Base-by-base conservation (phyloP, 2,329 filamentous ascomycete genomes). In the Graphilbum fragrans region DNA sequence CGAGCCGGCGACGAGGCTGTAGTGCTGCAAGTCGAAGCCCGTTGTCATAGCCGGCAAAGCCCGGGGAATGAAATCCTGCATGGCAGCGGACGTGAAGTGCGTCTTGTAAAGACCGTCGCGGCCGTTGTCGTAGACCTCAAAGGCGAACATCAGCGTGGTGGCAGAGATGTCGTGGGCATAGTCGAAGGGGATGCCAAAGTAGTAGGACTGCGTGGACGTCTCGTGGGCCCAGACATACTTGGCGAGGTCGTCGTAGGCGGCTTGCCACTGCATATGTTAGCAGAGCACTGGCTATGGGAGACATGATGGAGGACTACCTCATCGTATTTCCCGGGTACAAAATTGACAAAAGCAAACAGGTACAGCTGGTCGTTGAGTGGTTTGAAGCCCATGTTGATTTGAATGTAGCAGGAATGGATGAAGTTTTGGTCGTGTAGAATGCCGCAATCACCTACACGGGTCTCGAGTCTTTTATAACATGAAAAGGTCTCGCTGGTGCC, bases 111-210 rank as follows among this genome's bases (percentile, higher is more conserved):
- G 49, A 38, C 57, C 49, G 50, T 48, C 42, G 23, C 38, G 42
- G 47, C 29, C 6, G 5, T 43, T 46, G 19, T 53, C 47, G 48
- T 61, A 62, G 23, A 55, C 50, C 50, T 61, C 47, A 22, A 60
- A 60, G 5, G 58, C 58, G 35, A 60, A 50, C 56, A 60, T 59
- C 39, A 53, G 47, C 11, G 53, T 53, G 27, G 58, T 56, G 31
- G 47, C 49, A 21, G 49, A 47, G 37, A 54, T 40, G 47, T 59
- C 50, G 37, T 57, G 47, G 14, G 50, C 53, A 47, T 57, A 55
- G 46, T 59, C 55, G 35, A 55, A 41, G 6, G 61, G 62, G 36
- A 65, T 57, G 39, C 61, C 61, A 46, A 66, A 65, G 53, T 64
- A 65, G 51, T 64, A 65, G 2, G 61, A 56, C 46, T 58, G 51